phyloP scores from a whole-genome alignment of 495 filamentous ascomycete genomes.

The Choiromyces venosus region DNA sequence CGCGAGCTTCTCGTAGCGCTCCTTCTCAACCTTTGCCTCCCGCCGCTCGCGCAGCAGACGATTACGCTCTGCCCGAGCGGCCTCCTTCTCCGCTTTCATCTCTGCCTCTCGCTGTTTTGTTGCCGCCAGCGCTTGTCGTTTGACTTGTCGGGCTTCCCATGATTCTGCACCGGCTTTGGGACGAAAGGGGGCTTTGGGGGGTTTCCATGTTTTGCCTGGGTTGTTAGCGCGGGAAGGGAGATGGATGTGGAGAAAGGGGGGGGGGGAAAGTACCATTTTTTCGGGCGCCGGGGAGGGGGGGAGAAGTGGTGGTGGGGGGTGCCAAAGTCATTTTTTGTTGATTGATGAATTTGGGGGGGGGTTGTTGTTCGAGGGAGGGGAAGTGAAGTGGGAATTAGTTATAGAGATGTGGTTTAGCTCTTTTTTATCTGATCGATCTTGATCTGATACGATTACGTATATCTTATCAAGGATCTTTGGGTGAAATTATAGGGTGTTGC shows the following conservation, averaged over 20 bases:
- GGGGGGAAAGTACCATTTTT: constrained; percentile 41
- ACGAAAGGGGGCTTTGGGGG: constrained; percentile 75
- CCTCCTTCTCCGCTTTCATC: constrained; percentile 92
- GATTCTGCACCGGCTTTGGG: constrained; percentile 66
- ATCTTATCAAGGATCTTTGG: neutral
- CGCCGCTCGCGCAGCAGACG: constrained; percentile 67
- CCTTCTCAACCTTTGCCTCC: constrained; percentile 84
- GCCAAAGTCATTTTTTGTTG: constrained; percentile 8
- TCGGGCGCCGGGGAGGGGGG: constrained; percentile 43
- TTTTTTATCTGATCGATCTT: neutral
- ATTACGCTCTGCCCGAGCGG: constrained; percentile 65
- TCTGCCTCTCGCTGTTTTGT: constrained; percentile 87
- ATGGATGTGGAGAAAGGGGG: neutral
- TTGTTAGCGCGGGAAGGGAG: neutral
- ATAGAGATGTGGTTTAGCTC: neutral
- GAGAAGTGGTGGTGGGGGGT: constrained; percentile 49
- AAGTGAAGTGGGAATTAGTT: neutral
- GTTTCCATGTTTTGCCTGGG: constrained; percentile 94
- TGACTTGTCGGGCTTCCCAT: constrained; percentile 66
- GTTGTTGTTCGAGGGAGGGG: neutral
- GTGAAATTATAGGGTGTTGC: too few species aligned
- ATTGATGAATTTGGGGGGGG: neutral
- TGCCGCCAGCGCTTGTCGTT: constrained; percentile 59
- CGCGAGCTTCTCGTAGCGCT: constrained; percentile 87
- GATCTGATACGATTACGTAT: neutral